Conservation (phyloP, 2,329 filamentous ascomycete genomes). For the Tolypocladium ophioglossoides region DNA sequence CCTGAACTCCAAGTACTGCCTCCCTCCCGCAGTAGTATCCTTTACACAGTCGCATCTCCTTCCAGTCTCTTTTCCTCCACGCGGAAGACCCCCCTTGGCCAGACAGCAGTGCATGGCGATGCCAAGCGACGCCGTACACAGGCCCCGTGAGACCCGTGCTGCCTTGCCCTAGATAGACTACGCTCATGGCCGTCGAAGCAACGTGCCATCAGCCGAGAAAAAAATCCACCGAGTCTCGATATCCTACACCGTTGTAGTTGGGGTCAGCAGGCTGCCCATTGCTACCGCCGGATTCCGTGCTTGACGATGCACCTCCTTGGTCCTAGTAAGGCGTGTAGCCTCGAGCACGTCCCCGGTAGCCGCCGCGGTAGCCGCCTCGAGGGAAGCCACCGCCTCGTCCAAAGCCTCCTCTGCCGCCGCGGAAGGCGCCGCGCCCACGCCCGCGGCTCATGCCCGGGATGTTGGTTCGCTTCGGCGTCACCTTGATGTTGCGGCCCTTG, state of each 20-base stretch:
- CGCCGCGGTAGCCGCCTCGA: constrained; percentile 54
- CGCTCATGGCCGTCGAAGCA: background rate
- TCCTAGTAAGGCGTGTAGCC: constrained; percentile 56
- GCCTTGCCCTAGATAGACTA: background rate
- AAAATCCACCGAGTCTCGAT: background rate
- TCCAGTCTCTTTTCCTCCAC: background rate
- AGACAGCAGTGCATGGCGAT: background rate
- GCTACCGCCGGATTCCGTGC: constrained; percentile 8
- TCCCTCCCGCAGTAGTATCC: background rate
- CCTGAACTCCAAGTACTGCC: constrained; percentile 2
- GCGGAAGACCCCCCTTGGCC: background rate
- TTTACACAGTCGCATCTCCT: background rate
- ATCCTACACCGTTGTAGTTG: background rate
- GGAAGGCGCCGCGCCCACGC: constrained; percentile 47
- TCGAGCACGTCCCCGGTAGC: constrained; percentile 55
- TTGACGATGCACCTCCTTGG: constrained; percentile 18
- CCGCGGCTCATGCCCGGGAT: constrained; percentile 88
- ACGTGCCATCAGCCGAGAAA: background rate
- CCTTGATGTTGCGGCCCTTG: constrained; percentile 91
- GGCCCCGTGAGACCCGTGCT: background rate
- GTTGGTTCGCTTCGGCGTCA: constrained; percentile 89
- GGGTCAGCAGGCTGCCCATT: constrained; percentile 6
- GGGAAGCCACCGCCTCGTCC: constrained; percentile 44
- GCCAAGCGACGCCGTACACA: background rate
- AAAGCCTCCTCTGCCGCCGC: constrained; percentile 32